phyloP scores from a whole-genome alignment of 2,329 filamentous ascomycete species.

The Beauveria asiatica region DNA sequence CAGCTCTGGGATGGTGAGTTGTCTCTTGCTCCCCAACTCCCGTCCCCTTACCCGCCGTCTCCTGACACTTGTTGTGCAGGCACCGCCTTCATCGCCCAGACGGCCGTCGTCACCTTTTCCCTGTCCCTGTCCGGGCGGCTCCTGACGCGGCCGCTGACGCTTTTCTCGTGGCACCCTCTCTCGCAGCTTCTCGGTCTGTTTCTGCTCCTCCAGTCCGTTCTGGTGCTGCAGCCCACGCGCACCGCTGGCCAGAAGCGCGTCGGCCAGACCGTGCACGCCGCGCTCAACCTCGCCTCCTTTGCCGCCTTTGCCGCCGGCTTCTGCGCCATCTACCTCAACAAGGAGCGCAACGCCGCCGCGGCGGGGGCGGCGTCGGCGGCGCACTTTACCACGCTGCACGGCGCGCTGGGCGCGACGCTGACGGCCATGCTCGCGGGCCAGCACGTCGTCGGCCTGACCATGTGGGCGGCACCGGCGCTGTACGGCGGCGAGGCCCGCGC shows the following conservation, averaged over 20 bases:
- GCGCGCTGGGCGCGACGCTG: conserved; percentile 63
- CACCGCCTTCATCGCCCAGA: conserved; percentile 72
- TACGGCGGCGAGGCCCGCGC: conserved; percentile 75
- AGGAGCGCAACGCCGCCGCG: conserved; percentile 51
- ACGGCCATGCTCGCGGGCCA: conserved; percentile 54
- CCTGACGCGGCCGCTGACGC: conserved; percentile 59
- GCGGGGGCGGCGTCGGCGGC: conserved; percentile 16
- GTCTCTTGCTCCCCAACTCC: background rate
- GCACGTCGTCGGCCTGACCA: conserved; percentile 69
- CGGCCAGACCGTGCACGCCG: conserved; percentile 55
- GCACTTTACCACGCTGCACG: conserved; percentile 77
- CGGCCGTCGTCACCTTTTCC: conserved; percentile 65
- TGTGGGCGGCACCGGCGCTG: conserved; percentile 65
- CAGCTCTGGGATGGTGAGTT: background rate
- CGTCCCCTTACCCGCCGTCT: background rate
- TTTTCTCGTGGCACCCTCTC: conserved; percentile 86
- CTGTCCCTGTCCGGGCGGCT: conserved; percentile 72
- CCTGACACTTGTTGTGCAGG: conserved; percentile 40
- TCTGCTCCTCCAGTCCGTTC: conserved; percentile 67
- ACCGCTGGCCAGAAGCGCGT: conserved; percentile 62
- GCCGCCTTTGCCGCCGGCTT: conserved; percentile 56
- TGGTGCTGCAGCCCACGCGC: conserved; percentile 81
- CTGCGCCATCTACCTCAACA: conserved; percentile 74
- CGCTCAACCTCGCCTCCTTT: conserved; percentile 59
- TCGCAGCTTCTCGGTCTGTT: conserved; percentile 59